Evolutionary conservation across 345 rosid species (phyloP), one percentile per base, ranked within the genome.

Genomic region (Bruguiera sexangula): DNA sequence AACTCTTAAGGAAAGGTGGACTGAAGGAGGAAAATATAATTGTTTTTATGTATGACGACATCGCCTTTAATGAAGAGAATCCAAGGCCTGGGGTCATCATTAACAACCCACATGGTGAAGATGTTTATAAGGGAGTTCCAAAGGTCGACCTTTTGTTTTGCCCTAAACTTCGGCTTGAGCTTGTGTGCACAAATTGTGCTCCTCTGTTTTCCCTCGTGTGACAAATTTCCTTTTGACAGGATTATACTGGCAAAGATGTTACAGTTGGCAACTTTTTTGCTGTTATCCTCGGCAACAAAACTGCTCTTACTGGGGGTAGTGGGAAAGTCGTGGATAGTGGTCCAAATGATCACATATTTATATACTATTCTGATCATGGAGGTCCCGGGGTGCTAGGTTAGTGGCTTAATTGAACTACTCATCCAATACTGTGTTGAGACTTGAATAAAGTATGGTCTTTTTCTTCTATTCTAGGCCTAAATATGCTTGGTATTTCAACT

Each of bases 351-450:
- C 96, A 88, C 79, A 90, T 96, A 68, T 96, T 96, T 83, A 82
- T 92, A 26, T 90, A 79, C 76, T 92, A 92, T 46, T 69, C 89
- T 13, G 98, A 90, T 73, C 98, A 96, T 76, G 99, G 98, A 6
- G 97, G 98, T 76, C 96, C 99, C 30, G 97, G 97, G 39, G 89
- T 90, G 66, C 89, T 96, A 19, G 98, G 99, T 96, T 63, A 80
- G 98, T 86, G 73, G 19, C 71, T n/a, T 50, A 48, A 29, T 24
- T 15, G 13, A 43, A 46, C 10, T 21, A 9, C 58, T 56, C 30
- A 58, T 60, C 26, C 58, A 65, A 10, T 61, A 11, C 26, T 30
- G 20, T 8, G 36, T 6, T 26, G 20, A 32, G 11, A 32, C 31
- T 37, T 62, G 50, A 37, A 22, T 39, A 8, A 21, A 20, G 30